Evolutionary conservation across 805 yeast genomes (phyloP), one percentile per base, ranked within the genome.

Genomic region (Yarrowia bubula): DNA sequence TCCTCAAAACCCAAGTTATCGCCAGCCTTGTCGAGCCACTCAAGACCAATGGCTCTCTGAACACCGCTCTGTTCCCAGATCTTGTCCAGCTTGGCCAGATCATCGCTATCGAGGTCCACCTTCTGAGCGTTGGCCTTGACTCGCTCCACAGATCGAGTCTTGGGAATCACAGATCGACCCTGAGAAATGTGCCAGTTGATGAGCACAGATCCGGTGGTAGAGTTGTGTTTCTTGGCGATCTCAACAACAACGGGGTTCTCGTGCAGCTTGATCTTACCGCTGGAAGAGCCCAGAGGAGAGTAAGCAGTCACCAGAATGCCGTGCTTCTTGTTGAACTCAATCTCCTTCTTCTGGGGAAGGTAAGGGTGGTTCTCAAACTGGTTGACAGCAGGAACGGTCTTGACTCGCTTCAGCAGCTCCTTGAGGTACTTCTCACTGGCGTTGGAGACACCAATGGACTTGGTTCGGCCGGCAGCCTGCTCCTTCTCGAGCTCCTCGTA

Each of bases 281-380:
- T 11, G 14, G 64, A 58, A 1, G 64, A 58, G 1, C 64, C 64
- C 67, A 89, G 81, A 43, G 96, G 95, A 35, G 90, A 85, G 75
- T 88, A 90, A 8, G 93, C 95, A 72, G 88, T 88, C 61, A 86
- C 74, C 33, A 78, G 73, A 68, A 87, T 85, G 65, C 80, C 83
- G 65, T 88, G 77, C 28, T 75, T 73, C 62, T 79, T 75, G 74
- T 85, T 80, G 76, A 73, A 86, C 35, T 82, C 81, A 48, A 82
- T 73, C 68, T 89, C 78, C 67, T 86, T 85, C 10, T 74, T 77
- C 74, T 88, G 92, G 41, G 90, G 90, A 64, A 86, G 79, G 68
- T 81, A 80, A 58, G 92, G 92, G 75, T 89, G 95, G 65, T 84
- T 75, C 77, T 90, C 96, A 66, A 87, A 80, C 78, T 90, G 96